Conservation (phyloP, 805 yeast species). For the Hanseniaspora occidentalis region DNA sequence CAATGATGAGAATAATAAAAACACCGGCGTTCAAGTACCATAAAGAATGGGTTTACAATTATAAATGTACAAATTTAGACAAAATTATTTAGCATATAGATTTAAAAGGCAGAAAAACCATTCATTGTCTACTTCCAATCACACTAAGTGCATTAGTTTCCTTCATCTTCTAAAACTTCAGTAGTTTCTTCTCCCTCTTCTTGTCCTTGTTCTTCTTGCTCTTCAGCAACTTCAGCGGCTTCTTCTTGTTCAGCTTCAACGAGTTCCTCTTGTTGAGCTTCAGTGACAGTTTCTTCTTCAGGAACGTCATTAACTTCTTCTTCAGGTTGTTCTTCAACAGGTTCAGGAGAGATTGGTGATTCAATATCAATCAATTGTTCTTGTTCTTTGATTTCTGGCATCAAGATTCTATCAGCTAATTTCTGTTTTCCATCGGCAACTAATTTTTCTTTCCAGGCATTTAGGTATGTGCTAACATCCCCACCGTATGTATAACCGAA, state of each 20-base stretch:
- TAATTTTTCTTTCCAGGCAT: slow-evolving; percentile 57
- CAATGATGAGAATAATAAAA: too few species aligned
- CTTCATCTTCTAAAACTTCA: slow-evolving; percentile 8
- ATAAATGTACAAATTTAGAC: too few species aligned
- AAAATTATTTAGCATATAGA: too few species aligned
- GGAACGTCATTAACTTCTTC: slow-evolving; percentile 14
- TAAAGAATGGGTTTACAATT: too few species aligned
- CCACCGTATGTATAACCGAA: slow-evolving; percentile 62
- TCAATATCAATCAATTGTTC: background rate
- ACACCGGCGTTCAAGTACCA: too few species aligned
- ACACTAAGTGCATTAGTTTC: too few species aligned
- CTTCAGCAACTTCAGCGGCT: slow-evolving; percentile 6
- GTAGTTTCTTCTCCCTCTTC: slow-evolving; percentile 8
- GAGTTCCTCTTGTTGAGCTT: slow-evolving; percentile 11
- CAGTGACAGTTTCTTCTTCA: slow-evolving; percentile 10
- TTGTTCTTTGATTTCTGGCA: background rate
- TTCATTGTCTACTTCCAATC: too few species aligned
- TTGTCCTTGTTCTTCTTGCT: slow-evolving; percentile 9
- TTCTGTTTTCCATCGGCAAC: slow-evolving; percentile 35
- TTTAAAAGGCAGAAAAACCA: too few species aligned
- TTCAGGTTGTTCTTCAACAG: slow-evolving; percentile 8
- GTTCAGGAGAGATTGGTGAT: slow-evolving; percentile 15
- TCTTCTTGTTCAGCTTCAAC: slow-evolving; percentile 8
- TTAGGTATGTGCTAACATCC: slow-evolving; percentile 34
- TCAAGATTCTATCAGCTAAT: slow-evolving; percentile 47